phyloP scores from a whole-genome alignment of 208 protist species.

The Porcisia deanei region DNA sequence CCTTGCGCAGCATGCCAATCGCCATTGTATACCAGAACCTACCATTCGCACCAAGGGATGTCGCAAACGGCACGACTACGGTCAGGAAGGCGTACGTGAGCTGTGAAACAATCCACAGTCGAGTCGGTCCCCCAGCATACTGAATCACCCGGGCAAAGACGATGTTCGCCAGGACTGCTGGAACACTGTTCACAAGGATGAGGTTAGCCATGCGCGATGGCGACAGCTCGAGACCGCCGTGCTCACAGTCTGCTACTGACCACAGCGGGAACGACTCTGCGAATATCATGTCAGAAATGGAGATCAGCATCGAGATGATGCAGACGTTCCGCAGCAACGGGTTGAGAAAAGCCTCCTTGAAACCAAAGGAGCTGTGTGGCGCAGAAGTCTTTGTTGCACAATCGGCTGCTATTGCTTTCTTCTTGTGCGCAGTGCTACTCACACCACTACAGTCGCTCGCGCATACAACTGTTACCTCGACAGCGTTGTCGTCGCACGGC shows the following conservation, averaged over 20 bases:
- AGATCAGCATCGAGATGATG: constrained; percentile 73
- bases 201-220: constrained; percentile 39
- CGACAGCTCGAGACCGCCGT: constrained; percentile 43
- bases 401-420: background rate
- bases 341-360: constrained; percentile 49
- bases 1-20: constrained; percentile 51
- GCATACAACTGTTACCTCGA: constrained; percentile 18
- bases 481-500: constrained; percentile 13
- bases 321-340: constrained; percentile 48
- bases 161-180: constrained; percentile 56
- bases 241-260: constrained; percentile 28
- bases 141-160: constrained; percentile 38
- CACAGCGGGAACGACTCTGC: constrained; percentile 66
- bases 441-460: background rate
- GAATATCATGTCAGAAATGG: constrained; percentile 60
- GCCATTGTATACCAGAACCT: constrained; percentile 51
- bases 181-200: constrained; percentile 48
- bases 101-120: constrained; percentile 48
- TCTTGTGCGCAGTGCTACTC: too few relatives aligned
- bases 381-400: background rate
- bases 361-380: constrained; percentile 51
- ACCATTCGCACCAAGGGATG: constrained; percentile 16
- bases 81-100: constrained; percentile 33
- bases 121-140: constrained; percentile 30
- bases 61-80: constrained; percentile 34